These are phyloP conservation scores for Physocladia obscura DNA, from an alignment of 192 early-diverging fungal genomes.

Conservation along the genomic window DNA sequence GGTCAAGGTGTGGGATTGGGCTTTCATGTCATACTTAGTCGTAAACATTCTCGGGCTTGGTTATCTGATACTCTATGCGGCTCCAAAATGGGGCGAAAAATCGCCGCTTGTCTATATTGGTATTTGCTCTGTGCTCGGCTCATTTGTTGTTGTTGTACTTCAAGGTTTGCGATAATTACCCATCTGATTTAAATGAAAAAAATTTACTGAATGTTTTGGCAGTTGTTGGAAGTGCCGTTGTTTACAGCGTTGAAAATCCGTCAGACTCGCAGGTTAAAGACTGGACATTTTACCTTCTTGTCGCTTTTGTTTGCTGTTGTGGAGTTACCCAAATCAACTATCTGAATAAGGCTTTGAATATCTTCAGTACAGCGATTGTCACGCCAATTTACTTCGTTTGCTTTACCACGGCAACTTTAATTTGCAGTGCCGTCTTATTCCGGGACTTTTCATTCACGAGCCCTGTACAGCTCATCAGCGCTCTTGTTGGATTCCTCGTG, in stretches of 20 bases:
- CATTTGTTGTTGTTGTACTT: constrained; percentile 63
- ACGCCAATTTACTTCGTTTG: constrained; percentile 77
- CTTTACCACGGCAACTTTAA: constrained; percentile 67
- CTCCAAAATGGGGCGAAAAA: constrained; percentile 59
- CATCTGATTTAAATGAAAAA: background rate
- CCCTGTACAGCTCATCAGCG: constrained; percentile 28
- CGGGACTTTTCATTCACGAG: constrained; percentile 51
- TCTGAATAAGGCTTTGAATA: constrained; percentile 70
- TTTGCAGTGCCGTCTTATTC: constrained; percentile 66
- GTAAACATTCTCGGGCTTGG: constrained; percentile 42
- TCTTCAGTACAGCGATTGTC: constrained; percentile 70
- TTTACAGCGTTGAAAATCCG: constrained; percentile 49
- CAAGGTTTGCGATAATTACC: constrained; percentile 44
- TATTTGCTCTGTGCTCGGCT: constrained; percentile 63
- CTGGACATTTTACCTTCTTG: constrained; percentile 66
- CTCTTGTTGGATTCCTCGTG: constrained; percentile 48
- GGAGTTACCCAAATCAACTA: constrained; percentile 66
- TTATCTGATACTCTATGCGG: constrained; percentile 54
- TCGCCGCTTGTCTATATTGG: constrained; percentile 54
- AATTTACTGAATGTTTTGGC: background rate
- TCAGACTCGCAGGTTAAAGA: constrained; percentile 60
- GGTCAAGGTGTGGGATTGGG: constrained; percentile 30
- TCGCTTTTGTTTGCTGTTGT: constrained; percentile 54
- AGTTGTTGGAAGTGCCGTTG: constrained; percentile 61
- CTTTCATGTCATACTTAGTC: constrained; percentile 55